These are phyloP conservation scores for Oehlia diaphana DNA, from an alignment of 192 early-diverging fungal species.

Conservation along the genomic window DNA sequence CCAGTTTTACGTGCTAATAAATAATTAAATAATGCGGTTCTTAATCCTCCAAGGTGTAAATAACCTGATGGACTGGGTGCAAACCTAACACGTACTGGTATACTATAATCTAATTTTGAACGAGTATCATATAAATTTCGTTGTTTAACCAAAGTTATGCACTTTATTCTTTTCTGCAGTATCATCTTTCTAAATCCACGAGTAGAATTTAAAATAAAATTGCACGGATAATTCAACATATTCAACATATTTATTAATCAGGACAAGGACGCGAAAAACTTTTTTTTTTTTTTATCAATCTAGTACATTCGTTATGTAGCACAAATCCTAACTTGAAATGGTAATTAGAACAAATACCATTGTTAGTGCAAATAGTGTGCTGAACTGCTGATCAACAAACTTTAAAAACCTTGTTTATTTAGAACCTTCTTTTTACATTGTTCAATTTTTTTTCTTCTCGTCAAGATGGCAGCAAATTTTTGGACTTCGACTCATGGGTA, in stretches of 20 bases:
- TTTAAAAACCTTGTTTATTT: too few species aligned
- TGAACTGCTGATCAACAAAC: too few species aligned
- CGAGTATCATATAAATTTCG: background rate
- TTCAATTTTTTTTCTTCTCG: too few species aligned
- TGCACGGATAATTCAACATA: background rate
- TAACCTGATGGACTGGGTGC: conserved; percentile 93
- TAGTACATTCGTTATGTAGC: too few species aligned
- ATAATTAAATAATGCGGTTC: conserved; percentile 92
- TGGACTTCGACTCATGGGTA: conserved; percentile 74
- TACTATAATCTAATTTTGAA: background rate
- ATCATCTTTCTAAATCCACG: background rate
- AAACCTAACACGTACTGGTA: conserved; percentile 77
- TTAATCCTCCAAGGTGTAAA: conserved; percentile 89
- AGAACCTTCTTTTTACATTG: too few species aligned
- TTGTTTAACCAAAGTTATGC: background rate
- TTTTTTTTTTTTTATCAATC: background rate
- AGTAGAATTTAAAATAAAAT: background rate
- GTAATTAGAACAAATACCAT: too few species aligned
- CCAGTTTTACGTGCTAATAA: conserved; percentile 72
- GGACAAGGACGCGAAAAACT: too few species aligned
- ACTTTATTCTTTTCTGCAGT: background rate
- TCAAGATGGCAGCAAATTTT: conserved; percentile 69
- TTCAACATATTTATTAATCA: background rate
- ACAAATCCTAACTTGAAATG: too few species aligned
- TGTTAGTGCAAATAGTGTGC: too few species aligned